Conservation (phyloP, 352 stramenopile genomes). For the Phytophthora chlamydospora region DNA sequence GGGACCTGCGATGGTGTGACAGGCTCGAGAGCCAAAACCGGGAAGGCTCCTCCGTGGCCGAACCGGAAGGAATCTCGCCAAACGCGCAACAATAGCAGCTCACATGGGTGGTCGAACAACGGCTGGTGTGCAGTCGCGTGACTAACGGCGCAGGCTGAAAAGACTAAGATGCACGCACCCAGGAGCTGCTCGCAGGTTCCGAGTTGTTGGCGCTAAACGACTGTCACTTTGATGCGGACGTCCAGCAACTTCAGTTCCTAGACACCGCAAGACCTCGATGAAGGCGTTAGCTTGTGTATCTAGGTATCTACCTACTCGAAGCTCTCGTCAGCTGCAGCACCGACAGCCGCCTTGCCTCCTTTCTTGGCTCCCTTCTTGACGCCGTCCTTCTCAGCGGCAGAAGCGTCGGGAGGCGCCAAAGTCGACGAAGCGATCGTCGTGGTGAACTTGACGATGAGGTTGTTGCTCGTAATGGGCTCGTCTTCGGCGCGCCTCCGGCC, state of each 20-base stretch:
- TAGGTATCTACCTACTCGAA: constrained; percentile 18
- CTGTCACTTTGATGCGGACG: too few species aligned
- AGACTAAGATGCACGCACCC: too few species aligned
- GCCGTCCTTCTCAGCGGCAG: constrained; percentile 31
- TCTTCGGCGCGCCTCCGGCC: constrained; percentile 76
- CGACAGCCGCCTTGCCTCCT: constrained; percentile 26
- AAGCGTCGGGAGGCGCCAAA: constrained; percentile 3
- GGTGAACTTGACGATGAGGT: constrained; percentile 84
- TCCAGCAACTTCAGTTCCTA: too few species aligned
- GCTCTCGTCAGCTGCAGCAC: constrained; percentile 30
- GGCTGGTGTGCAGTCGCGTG: too few species aligned
- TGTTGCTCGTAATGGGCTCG: constrained; percentile 61
- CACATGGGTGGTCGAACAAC: too few species aligned
- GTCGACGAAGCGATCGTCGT: constrained; percentile 54
- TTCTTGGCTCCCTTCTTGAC: constrained; percentile 45
- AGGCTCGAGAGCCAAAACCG: constrained; percentile 12
- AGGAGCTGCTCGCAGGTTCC: too few species aligned
- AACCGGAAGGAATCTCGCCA: too few species aligned
- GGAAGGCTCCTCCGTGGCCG: neutral
- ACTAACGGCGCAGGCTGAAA: too few species aligned
- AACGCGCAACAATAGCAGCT: too few species aligned
- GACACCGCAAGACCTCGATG: too few species aligned
- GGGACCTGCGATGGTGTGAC: constrained; percentile 25
- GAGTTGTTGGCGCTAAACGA: too few species aligned
- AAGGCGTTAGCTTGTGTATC: too few species aligned